A percentile compares a stretch with the other conserved stretches of the same genome.
These are phyloP conservation scores for Penicillium lagena DNA, from an alignment of 495 filamentous ascomycete genomes.

Conservation along the genomic window DNA sequence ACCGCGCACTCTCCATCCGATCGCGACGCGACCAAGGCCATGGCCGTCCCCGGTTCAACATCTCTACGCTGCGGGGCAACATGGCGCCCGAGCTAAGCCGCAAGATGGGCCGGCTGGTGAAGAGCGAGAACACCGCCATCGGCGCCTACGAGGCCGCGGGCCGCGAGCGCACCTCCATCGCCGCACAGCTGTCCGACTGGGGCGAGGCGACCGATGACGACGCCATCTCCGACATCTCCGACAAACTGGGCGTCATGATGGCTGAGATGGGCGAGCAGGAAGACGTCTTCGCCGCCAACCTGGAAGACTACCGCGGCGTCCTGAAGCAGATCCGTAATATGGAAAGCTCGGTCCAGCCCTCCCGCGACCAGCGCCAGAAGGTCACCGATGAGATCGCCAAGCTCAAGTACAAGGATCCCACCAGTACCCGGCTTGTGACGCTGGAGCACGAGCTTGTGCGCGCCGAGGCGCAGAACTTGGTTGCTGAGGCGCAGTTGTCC, in stretches of 20 bases:
- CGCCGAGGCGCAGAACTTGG: slow-evolving; percentile 89
- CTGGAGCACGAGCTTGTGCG: slow-evolving; percentile 94
- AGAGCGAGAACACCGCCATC: slow-evolving; percentile 81
- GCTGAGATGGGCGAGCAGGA: slow-evolving; percentile 91
- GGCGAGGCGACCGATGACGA: slow-evolving; percentile 85
- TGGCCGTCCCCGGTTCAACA: slow-evolving; percentile 60
- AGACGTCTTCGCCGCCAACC: slow-evolving; percentile 72
- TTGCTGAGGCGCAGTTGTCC: slow-evolving; percentile 93
- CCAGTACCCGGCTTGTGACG: slow-evolving; percentile 63
- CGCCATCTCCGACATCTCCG: slow-evolving; percentile 77
- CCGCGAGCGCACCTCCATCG: slow-evolving; percentile 73
- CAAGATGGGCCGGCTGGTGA: slow-evolving; percentile 84
- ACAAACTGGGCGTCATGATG: slow-evolving; percentile 89
- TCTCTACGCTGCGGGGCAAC: slow-evolving; percentile 73
- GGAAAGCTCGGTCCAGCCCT: slow-evolving; percentile 87
- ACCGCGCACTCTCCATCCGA: slow-evolving; percentile 55
- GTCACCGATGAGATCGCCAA: slow-evolving; percentile 84
- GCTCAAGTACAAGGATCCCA: slow-evolving; percentile 83
- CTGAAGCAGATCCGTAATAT: slow-evolving; percentile 91
- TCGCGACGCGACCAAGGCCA: slow-evolving; percentile 34
- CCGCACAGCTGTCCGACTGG: slow-evolving; percentile 92
- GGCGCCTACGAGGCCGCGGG: slow-evolving; percentile 75
- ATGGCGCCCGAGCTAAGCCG: slow-evolving; percentile 79
- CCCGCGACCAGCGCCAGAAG: slow-evolving; percentile 75
- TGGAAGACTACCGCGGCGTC: slow-evolving; percentile 73